Base-by-base conservation (phyloP, 2,329 filamentous ascomycete genomes). In the Cordyceps militaris region DNA sequence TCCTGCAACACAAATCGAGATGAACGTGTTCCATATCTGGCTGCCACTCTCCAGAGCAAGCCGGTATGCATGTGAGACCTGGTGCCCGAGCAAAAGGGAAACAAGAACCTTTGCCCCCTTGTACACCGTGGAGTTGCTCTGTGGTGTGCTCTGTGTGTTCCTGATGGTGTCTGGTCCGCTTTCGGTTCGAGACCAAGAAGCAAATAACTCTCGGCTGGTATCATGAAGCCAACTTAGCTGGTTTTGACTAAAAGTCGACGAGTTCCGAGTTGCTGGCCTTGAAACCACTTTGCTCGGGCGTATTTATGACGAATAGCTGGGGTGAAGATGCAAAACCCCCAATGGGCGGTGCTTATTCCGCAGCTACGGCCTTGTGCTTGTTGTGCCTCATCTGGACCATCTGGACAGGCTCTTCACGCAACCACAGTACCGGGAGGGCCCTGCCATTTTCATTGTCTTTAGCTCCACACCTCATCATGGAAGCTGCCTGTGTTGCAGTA, bases 1-100 rank as follows among this genome's bases (percentile, higher is more conserved):
- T 55, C 6, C 52, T 50, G 44, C 44, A 55, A 47, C 42, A 46
- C 52, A 38, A 55, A 55, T 55, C 52, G 42, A 55, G 52, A 46
- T 55, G 42, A 55, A 55, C 52, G 21, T 44, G 30, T 47, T 21
- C 42, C 38, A 43, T 52, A 36, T 50, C 49, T 52, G 36, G 16
- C 34, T 21, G 30, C 36, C 36, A 52, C 24, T n/a, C n/a, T n/a
- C n/a, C n/a, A n/a, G 49, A 40, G 34, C 46, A 34, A 6, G 24
- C 24, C 30, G 16, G 19, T 19, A 30, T 43, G 50, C 50, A 54
- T 47, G 52, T 55, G 52, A 55, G 49, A 42, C 49, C 21, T 34
- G 46, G 36, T 53, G 50, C 36, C 24, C 26, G n/a, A 43, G 36
- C 49, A 14, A 52, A 43, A 52, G n/a, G n/a, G n/a, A 28, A 51